Conservation (phyloP, 2,329 filamentous ascomycete species). For the Fusarium sarcochroum region DNA sequence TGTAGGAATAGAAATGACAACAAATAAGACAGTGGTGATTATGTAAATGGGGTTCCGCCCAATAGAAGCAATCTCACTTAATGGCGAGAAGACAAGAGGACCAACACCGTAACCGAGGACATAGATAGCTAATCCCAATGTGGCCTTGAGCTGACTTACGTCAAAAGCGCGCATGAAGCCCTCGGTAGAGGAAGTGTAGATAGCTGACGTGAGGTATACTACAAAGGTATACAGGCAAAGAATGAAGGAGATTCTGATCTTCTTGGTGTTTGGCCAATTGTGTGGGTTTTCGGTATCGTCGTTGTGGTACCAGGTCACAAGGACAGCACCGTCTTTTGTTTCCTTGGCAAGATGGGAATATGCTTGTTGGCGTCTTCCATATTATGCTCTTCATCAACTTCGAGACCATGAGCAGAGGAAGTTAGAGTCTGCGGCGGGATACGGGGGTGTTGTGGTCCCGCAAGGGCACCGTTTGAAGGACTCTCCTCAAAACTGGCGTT, state of each 20-base stretch:
- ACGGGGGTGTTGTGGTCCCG: no score
- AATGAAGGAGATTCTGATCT: conserved; percentile 57
- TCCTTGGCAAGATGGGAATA: conserved; percentile 60
- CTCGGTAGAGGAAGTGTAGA: conserved; percentile 60
- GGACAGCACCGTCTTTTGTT: conserved; percentile 63
- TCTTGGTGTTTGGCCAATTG: conserved; percentile 65
- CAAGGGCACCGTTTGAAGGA: conserved; percentile 14
- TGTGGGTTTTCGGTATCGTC: conserved; percentile 69
- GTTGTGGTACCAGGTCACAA: conserved; percentile 69
- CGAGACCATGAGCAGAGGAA: no score
- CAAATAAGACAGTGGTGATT: conserved; percentile 75
- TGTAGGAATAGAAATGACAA: conserved; percentile 74
- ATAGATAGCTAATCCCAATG: conserved; percentile 72
- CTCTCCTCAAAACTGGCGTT: no score
- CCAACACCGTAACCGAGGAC: conserved; percentile 75
- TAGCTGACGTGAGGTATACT: conserved; percentile 65
- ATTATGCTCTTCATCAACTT: conserved; percentile 54
- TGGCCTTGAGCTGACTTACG: conserved; percentile 65
- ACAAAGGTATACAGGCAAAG: conserved; percentile 72
- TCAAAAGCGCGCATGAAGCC: conserved; percentile 67
- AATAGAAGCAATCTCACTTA: conserved; percentile 75
- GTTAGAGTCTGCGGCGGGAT: no score
- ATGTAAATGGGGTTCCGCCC: conserved; percentile 79
- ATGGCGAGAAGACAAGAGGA: conserved; percentile 74
- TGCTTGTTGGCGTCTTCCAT: conserved; percentile 58